A percentile compares a stretch with the other conserved stretches of the same genome.
Evolutionary conservation across 2,329 filamentous ascomycete genomes (phyloP).

Genomic region (Ascochyta koolunga): DNA sequence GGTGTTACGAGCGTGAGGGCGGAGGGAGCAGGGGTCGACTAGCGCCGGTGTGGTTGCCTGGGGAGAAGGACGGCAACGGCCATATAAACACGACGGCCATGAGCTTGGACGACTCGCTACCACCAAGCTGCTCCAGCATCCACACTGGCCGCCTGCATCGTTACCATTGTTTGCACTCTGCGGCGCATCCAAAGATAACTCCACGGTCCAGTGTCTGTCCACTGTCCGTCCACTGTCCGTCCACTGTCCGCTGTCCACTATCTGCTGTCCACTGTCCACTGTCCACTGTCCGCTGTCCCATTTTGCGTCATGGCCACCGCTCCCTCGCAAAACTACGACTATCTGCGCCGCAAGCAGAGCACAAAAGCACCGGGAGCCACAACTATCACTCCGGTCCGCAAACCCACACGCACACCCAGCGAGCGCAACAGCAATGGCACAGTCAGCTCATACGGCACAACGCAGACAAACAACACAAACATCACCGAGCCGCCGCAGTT

Average conservation of each 20-base stretch:
- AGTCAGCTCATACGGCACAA: conserved; percentile 82
- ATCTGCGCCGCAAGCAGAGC: conserved; percentile 64
- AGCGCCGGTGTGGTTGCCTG: conserved; percentile 25
- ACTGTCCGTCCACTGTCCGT: no score
- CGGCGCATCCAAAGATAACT: not conserved
- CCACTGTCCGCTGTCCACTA: no score
- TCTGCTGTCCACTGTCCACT: no score
- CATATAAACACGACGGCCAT: conserved; percentile 24
- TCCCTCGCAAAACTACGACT: conserved; percentile 58
- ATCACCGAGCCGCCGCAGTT: conserved; percentile 90
- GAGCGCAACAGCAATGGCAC: conserved; percentile 85
- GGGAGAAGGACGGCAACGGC: conserved; percentile 15
- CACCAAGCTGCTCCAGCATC: conserved; percentile 13
- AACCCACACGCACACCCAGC: conserved; percentile 59
- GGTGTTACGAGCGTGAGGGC: no score
- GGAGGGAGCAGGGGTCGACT: no score
- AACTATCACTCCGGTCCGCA: conserved; percentile 42
- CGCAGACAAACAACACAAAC: conserved; percentile 78
- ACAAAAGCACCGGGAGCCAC: conserved; percentile 46
- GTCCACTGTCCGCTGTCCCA: not conserved
- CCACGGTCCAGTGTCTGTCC: no score
- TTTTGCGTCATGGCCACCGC: conserved; percentile 22
- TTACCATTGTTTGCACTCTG: conserved; percentile 26
- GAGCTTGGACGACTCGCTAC: conserved; percentile 25
- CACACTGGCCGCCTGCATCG: conserved; percentile 32